These are phyloP conservation scores for Saccharomycopsis sp. DNA, from an alignment of 805 yeast genomes.

Conservation along the genomic window DNA sequence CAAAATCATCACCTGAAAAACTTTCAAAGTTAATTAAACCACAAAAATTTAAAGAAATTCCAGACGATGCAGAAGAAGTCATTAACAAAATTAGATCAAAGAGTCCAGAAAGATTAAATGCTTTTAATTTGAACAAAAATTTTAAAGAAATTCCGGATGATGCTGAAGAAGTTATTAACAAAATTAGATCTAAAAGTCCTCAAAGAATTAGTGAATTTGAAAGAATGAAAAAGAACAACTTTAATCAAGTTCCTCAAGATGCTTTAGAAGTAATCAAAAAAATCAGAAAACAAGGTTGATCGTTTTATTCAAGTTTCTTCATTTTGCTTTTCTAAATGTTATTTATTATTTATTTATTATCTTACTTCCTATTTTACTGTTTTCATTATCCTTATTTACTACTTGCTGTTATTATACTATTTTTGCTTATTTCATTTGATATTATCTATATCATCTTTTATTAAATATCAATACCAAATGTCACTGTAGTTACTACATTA, in stretches of 20 bases:
- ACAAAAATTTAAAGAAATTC: constrained; percentile 5
- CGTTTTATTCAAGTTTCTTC: too few species aligned
- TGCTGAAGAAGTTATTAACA: constrained; percentile 15
- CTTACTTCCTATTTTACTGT: too few species aligned
- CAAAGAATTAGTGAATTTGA: constrained; percentile 12
- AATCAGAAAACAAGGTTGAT: constrained; percentile 13
- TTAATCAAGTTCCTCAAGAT: constrained; percentile 14
- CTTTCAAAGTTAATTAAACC: not conserved
- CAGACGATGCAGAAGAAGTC: constrained; percentile 16
- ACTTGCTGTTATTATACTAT: too few species aligned
- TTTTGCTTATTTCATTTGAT: too few species aligned
- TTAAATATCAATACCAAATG: too few species aligned
- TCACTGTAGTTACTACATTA: too few species aligned
- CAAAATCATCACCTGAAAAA: constrained; percentile 14
- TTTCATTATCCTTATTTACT: too few species aligned
- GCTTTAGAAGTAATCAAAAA: constrained; percentile 16
- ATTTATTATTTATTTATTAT: too few species aligned
- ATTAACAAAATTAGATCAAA: constrained; percentile 16
- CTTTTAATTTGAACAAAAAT: constrained; percentile 6
- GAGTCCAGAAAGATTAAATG: constrained; percentile 12
- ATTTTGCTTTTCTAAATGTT: too few species aligned
- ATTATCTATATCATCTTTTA: too few species aligned
- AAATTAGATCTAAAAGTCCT: constrained; percentile 14
- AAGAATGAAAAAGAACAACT: constrained; percentile 5
- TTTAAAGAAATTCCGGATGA: constrained; percentile 13